These are phyloP conservation scores for Aspergillus fumigatus DNA, from an alignment of 2,329 filamentous ascomycete genomes.

Conservation along the genomic window DNA sequence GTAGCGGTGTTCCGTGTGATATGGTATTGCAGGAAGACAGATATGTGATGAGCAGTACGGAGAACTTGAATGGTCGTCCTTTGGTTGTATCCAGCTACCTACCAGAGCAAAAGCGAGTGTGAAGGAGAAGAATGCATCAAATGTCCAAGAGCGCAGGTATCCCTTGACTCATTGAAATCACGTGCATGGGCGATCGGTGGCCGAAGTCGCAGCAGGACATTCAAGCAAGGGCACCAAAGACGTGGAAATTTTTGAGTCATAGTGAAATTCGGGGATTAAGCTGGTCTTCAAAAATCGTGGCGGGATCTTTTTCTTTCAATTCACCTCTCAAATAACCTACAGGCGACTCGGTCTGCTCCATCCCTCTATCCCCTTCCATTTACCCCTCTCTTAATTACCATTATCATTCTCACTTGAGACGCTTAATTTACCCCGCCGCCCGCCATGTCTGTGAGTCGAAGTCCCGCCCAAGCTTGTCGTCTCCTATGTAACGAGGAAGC, in stretches of 20 bases:
- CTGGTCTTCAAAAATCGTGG: neutral
- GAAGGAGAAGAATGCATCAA: neutral
- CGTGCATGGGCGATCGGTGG: constrained; percentile 12
- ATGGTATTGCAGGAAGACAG: neutral
- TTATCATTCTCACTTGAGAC: neutral
- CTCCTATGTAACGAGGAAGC: neutral
- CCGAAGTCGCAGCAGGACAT: neutral
- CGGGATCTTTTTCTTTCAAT: neutral
- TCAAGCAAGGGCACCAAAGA: neutral
- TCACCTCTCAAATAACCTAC: neutral
- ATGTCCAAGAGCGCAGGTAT: neutral
- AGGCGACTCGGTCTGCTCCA: neutral
- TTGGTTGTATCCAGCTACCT: neutral
- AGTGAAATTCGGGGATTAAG: neutral
- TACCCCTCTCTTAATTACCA: neutral
- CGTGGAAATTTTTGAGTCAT: neutral
- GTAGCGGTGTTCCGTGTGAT: neutral
- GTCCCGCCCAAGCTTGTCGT: neutral
- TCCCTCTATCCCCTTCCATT: neutral
- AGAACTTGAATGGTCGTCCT: no score
- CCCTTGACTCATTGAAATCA: constrained; percentile 23
- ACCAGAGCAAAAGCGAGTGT: neutral
- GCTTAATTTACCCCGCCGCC: constrained; percentile 17
- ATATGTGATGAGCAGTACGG: neutral
- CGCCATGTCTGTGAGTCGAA: constrained; percentile 33